Conservation (phyloP, 768 basidiomycete genomes). For the Pleurotus sapidus region DNA sequence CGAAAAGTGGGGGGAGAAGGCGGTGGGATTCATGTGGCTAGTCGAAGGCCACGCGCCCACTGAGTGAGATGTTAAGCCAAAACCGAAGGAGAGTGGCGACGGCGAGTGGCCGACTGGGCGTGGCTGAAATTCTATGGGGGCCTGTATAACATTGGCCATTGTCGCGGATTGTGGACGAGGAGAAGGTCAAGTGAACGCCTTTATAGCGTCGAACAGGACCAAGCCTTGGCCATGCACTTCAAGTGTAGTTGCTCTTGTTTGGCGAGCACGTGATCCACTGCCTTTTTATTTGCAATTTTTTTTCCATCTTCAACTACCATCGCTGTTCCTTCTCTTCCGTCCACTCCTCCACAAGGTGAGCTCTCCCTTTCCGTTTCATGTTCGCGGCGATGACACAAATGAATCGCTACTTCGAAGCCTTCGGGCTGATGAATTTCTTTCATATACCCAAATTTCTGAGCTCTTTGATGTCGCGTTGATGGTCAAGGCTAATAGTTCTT, state of each 20-base stretch:
- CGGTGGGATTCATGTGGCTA: conserved; percentile 43
- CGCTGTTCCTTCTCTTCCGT: too few species aligned
- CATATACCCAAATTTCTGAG: conserved; percentile 95
- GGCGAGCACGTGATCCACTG: conserved; percentile 4
- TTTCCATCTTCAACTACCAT: neutral
- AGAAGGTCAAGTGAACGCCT: neutral
- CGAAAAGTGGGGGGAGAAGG: conserved; percentile 55
- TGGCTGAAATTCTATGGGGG: conserved; percentile 62
- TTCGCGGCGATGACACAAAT: conserved; percentile 58
- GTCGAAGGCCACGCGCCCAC: conserved; percentile 46
- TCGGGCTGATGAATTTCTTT: conserved; percentile 60
- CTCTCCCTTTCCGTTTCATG: neutral
- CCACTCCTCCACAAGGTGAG: neutral
- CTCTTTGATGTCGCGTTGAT: conserved; percentile 20
- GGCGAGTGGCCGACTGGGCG: conserved; percentile 57
- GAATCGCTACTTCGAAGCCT: conserved; percentile 91
- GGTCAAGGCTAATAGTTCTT: neutral
- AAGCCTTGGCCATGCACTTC: conserved; percentile 10
- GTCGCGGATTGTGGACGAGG: conserved; percentile 21
- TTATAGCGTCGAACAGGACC: neutral
- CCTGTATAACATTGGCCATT: conserved; percentile 74
- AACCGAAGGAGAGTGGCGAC: conserved; percentile 72
- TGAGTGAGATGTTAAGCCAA: conserved; percentile 52
- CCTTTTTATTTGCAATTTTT: conserved; percentile 14
- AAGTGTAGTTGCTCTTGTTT: conserved; percentile 2